Percentiles rank a stretch among this genome's conserved stretches.
Conservation (phyloP, 768 basidiomycete species). For the Fomitopsis serialis region DNA sequence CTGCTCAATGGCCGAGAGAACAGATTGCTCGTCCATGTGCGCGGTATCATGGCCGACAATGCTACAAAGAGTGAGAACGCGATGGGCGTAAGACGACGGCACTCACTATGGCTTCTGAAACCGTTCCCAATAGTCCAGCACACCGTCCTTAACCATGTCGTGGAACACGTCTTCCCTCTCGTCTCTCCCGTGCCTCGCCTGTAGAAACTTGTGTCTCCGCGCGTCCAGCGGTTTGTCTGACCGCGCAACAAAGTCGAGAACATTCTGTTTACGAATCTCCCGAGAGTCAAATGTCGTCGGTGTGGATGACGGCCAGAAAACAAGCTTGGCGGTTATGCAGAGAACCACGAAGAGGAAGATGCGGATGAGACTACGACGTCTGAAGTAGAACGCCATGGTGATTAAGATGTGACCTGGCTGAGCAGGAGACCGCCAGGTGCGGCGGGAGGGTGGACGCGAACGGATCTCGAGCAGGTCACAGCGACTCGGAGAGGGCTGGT, state of each 20-base stretch:
- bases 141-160: slow-evolving; percentile 69
- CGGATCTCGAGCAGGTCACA: too few species aligned
- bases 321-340: slow-evolving; percentile 32
- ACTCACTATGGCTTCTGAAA: slow-evolving; percentile 90
- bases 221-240: slow-evolving; percentile 82
- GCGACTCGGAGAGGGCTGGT: too few species aligned
- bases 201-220: slow-evolving; percentile 83
- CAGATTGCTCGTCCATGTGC: slow-evolving; percentile 86
- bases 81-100: neutral
- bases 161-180: slow-evolving; percentile 77
- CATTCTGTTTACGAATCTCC: slow-evolving; percentile 52
- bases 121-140: slow-evolving; percentile 84
- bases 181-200: slow-evolving; percentile 84
- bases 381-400: slow-evolving; percentile 37
- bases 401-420: too few species aligned
- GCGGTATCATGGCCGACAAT: slow-evolving; percentile 80
- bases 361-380: slow-evolving; percentile 46
- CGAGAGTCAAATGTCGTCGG: slow-evolving; percentile 19
- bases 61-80: slow-evolving; percentile 30
- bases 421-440: too few species aligned
- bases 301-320: slow-evolving; percentile 27
- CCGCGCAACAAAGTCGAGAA: slow-evolving; percentile 59
- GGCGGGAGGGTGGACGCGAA: too few species aligned
- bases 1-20: slow-evolving; percentile 86
- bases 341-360: slow-evolving; percentile 30